phyloP scores from a whole-genome alignment of 129 eudicot genomes.

The Escallonia herrerae region DNA sequence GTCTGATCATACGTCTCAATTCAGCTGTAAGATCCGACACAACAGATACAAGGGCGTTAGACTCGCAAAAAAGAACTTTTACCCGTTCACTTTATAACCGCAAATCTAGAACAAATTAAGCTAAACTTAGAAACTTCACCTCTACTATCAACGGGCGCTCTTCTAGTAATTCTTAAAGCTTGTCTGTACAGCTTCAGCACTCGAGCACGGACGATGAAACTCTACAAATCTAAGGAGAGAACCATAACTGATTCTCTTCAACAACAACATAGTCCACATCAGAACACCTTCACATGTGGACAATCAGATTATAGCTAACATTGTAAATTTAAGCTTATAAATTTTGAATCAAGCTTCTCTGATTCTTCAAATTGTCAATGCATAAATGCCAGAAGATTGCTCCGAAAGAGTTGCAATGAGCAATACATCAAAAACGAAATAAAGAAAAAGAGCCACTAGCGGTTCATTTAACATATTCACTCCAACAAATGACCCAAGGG shows the following conservation, averaged over 20 bases:
- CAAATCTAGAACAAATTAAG: neutral
- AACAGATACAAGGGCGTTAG: neutral
- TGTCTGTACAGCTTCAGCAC: conserved; percentile 82
- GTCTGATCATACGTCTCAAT: conserved; percentile 54
- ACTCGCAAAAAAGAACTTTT: neutral
- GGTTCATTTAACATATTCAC: too few species aligned
- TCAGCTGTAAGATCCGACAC: conserved; percentile 43
- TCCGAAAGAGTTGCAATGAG: too few species aligned
- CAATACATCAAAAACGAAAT: too few species aligned
- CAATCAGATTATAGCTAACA: too few species aligned
- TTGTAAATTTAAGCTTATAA: too few species aligned
- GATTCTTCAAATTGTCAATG: too few species aligned
- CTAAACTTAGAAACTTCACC: conserved; percentile 28
- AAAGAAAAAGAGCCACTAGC: too few species aligned
- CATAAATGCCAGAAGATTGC: too few species aligned
- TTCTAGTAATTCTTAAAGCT: conserved; percentile 50
- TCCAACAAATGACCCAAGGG: too few species aligned
- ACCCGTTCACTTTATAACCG: too few species aligned
- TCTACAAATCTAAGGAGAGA: conserved; percentile 55
- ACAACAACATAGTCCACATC: neutral
- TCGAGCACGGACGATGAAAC: conserved; percentile 67
- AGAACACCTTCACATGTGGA: too few species aligned
- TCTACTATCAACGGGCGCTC: conserved; percentile 64
- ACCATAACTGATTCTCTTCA: conserved; percentile 34
- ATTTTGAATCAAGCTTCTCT: too few species aligned